A percentile compares a stretch with the other conserved stretches of the same genome.
Conservation (phyloP, 1,284 basidiomycete species). For the Malassezia yamatoensis region DNA sequence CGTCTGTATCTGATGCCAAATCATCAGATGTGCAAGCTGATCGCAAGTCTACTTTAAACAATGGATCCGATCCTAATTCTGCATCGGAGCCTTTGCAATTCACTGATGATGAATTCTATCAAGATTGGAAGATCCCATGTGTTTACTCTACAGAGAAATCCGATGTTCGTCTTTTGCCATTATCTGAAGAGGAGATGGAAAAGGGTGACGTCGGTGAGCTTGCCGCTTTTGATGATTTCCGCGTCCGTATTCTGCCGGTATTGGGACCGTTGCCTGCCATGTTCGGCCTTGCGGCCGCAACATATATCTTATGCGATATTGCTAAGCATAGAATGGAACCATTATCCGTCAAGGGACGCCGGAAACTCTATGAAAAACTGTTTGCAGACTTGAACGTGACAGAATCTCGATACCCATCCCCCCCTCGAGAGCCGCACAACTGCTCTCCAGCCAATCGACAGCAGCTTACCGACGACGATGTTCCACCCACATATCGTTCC, state of each 20-base stretch:
- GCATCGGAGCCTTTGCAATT: background rate
- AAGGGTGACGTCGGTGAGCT: slow-evolving; percentile 84
- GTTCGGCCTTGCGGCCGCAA: slow-evolving; percentile 44
- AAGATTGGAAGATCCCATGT: slow-evolving; percentile 34
- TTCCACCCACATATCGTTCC: slow-evolving; percentile 10
- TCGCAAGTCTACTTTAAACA: background rate
- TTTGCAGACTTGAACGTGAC: slow-evolving; percentile 20
- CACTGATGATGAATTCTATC: slow-evolving; percentile 12
- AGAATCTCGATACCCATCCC: slow-evolving; percentile 22
- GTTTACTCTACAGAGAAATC: slow-evolving; percentile 94
- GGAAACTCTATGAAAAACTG: slow-evolving; percentile 39
- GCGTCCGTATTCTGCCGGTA: slow-evolving; percentile 78
- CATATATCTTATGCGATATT: slow-evolving; percentile 43
- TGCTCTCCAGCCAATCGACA: background rate
- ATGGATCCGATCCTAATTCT: background rate
- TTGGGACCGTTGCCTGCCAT: slow-evolving; percentile 54
- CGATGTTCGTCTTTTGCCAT: slow-evolving; percentile 66
- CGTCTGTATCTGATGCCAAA: too few relatives aligned
- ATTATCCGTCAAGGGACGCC: slow-evolving; percentile 32
- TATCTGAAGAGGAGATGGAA: slow-evolving; percentile 82
- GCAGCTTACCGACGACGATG: slow-evolving; percentile 1
- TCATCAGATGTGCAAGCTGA: too few relatives aligned
- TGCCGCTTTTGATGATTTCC: slow-evolving; percentile 82
- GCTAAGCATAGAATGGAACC: slow-evolving; percentile 40
- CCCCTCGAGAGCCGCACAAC: background rate